Base-by-base conservation (phyloP, 129 eudicot species). In the Flaveria linearis region DNA sequence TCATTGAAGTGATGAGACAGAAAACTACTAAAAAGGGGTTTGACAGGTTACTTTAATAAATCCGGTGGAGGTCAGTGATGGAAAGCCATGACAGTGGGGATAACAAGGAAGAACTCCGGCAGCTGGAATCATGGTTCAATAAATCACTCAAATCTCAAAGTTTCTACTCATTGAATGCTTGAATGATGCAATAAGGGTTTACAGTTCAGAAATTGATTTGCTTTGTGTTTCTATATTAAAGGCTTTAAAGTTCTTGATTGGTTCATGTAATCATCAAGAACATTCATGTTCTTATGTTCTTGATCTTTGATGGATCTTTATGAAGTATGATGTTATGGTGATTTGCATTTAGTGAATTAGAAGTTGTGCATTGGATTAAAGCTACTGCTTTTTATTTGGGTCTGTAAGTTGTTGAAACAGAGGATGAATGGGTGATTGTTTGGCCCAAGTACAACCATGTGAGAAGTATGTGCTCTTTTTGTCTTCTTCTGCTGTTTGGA, bases 91-190 rank as follows among this genome's bases (percentile, higher is more conserved):
- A 51, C 75, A 30, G 84, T 76, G 57, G 73, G 74, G 36, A 65
- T 71, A 26, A 15, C 79, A 22, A 65, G 87, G 70, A 87, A 85
- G 82, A 72, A 83, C 22, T 66, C 83, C 20, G 82, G 86, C 23
- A 84, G 81, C 72, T 89, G 89, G 89, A 89, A 82, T 67, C 91
- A 15, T 86, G 95, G 95, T 82, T 89, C 56, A 86, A 89, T 69
- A 86, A 82, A 26, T 86, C 95, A n/a, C 86, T 82, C 77, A 84
- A 84, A 68, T 63, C 80, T 80, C 4, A 89, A 89, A 69, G 79
- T 87, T 43, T 82, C 88, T 42, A 87, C 96, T 71, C 96, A 89
- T 62, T 89, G 83, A 89, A 78, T 75, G 51, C 47, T 46, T 53
- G 68, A 55, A 18, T 39, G 64, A 62, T 71, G 39, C 39, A 33